Percentiles rank a stretch among this genome's conserved stretches.
These are phyloP conservation scores for Fusarium chaquense DNA, from an alignment of 2,329 filamentous ascomycete genomes.

Conservation along the genomic window DNA sequence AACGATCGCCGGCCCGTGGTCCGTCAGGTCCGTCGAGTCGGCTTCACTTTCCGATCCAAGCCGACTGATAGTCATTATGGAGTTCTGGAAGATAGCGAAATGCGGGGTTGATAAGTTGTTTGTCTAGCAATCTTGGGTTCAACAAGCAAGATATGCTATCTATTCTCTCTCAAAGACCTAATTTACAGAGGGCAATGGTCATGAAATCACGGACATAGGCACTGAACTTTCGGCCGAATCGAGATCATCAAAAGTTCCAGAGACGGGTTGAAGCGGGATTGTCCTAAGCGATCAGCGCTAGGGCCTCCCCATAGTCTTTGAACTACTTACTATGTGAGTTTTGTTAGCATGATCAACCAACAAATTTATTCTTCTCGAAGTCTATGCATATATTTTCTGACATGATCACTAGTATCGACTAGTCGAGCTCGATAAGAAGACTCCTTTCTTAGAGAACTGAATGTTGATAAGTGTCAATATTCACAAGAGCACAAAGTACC, in stretches of 20 bases:
- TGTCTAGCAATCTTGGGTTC: neutral
- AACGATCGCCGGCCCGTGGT: constrained; percentile 54
- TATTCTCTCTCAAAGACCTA: neutral
- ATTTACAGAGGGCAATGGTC: neutral
- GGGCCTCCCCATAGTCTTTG: neutral
- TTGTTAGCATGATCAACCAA: neutral
- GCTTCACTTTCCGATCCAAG: constrained; percentile 19
- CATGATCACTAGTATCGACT: neutral
- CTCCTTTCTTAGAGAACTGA: neutral
- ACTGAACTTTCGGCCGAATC: neutral
- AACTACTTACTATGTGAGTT: neutral
- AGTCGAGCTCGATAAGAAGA: neutral
- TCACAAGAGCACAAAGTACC: neutral
- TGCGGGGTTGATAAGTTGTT: constrained; percentile 38
- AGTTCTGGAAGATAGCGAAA: constrained; percentile 51
- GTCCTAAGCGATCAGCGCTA: neutral
- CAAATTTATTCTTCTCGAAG: neutral
- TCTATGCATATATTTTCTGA: neutral
- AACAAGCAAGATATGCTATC: constrained; percentile 9
- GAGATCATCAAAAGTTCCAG: neutral
- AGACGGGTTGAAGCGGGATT: constrained; percentile 1
- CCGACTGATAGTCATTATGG: constrained; percentile 11
- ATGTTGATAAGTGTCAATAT: neutral
- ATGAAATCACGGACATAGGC: neutral
- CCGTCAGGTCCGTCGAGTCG: neutral